Conservation (phyloP, 176 grass and related monocot species). For the Aegilops bicornis region DNA sequence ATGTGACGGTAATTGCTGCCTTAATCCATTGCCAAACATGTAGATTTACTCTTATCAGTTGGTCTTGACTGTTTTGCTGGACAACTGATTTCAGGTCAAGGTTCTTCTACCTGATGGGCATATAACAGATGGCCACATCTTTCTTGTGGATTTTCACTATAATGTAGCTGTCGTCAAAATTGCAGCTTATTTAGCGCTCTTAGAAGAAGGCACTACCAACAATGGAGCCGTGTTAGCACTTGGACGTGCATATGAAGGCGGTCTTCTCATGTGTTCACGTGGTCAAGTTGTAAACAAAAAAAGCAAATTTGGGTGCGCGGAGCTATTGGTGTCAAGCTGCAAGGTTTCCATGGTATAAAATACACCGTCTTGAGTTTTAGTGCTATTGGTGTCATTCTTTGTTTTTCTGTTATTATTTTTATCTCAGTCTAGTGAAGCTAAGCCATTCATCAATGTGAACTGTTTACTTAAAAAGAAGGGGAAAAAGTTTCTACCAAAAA, state of each 20-base stretch:
- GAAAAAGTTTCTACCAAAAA: too few species aligned
- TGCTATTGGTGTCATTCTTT: background rate
- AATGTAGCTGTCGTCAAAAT: slow-evolving; percentile 7
- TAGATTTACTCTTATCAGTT: background rate
- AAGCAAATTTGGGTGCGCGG: background rate
- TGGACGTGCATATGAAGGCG: slow-evolving; percentile 8
- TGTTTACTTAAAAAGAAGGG: too few species aligned
- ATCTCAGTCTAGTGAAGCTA: too few species aligned
- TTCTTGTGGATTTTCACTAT: slow-evolving; percentile 10
- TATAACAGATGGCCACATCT: background rate
- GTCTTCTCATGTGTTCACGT: background rate
- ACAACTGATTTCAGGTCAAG: background rate
- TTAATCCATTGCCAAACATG: background rate
- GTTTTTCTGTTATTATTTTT: too few species aligned
- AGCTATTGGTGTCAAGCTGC: slow-evolving; percentile 14
- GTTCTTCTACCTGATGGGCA: background rate
- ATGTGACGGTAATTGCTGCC: background rate
- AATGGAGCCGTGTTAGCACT: background rate
- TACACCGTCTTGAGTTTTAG: background rate
- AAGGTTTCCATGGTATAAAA: background rate
- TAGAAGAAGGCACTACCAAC: background rate
- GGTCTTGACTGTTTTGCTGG: background rate
- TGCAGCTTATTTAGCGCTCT: background rate
- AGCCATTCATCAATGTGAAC: too few species aligned
- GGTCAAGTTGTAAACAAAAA: background rate